These are phyloP conservation scores for Prunus davidiana DNA, from an alignment of 306 rosid species.

Conservation along the genomic window DNA sequence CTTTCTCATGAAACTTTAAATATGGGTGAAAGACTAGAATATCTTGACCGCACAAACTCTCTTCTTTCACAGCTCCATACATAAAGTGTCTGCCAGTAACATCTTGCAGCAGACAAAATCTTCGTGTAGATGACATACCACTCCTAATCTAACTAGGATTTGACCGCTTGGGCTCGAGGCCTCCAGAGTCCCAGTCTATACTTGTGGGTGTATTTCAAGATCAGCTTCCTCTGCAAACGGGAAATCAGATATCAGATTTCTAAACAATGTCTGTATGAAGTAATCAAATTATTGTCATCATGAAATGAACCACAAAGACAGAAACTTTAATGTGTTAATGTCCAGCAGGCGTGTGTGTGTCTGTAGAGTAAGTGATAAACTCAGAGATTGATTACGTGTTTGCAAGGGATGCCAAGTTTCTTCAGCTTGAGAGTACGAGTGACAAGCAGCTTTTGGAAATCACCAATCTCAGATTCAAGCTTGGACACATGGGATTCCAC, in stretches of 20 bases:
- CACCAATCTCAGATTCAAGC: constrained; percentile 80
- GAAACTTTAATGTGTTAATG: neutral
- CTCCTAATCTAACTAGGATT: constrained; percentile 31
- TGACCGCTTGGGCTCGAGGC: constrained; percentile 55
- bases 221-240: constrained; percentile 74
- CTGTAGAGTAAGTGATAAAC: neutral
- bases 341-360: neutral
- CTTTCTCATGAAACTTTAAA: constrained; percentile 15
- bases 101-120: neutral
- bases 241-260: constrained; percentile 5
- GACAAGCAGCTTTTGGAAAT: constrained; percentile 67
- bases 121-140: constrained; percentile 6
- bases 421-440: constrained; percentile 79
- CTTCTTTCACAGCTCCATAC: constrained; percentile 11
- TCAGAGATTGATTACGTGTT: constrained; percentile 47
- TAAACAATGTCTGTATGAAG: too few relatives aligned
- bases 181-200: constrained; percentile 86
- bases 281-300: too few relatives aligned
- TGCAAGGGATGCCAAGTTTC: constrained; percentile 80
- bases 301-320: neutral
- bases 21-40: constrained; percentile 10
- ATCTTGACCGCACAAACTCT: neutral
- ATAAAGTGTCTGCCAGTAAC: constrained; percentile 9
- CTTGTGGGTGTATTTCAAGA: constrained; percentile 71
- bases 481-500: constrained; percentile 74